phyloP scores from a whole-genome alignment of 306 rosid genomes.

The Echinosophora koreensis region DNA sequence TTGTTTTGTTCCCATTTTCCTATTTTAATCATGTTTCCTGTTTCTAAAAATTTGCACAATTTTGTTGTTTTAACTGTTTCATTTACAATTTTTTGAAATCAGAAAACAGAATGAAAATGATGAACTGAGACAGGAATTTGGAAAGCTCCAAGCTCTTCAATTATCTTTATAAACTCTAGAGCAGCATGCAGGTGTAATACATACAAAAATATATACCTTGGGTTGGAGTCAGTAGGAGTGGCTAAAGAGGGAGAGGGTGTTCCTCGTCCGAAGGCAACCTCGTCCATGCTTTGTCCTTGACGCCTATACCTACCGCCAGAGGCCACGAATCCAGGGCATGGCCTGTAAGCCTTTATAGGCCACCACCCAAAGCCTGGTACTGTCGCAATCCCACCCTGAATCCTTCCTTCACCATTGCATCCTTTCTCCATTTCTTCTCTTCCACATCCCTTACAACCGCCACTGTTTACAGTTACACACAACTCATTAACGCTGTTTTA shows the following conservation, averaged over 20 bases:
- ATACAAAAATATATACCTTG: slow-evolving; percentile 48
- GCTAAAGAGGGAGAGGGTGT: slow-evolving; percentile 38
- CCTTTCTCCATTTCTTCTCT: slow-evolving; percentile 81
- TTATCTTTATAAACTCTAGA: slow-evolving; percentile 2
- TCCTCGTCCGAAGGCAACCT: slow-evolving; percentile 85
- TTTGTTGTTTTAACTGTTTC: too few relatives aligned
- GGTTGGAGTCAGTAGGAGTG: slow-evolving; percentile 41
- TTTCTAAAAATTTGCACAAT: too few relatives aligned
- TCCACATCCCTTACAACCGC: slow-evolving; percentile 92
- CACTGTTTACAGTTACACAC: slow-evolving; percentile 53
- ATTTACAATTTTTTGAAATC: too few relatives aligned
- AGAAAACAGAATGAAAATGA: too few relatives aligned
- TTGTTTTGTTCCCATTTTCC: too few relatives aligned
- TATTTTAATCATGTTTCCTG: too few relatives aligned
- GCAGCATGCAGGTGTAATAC: background rate
- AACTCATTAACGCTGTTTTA: background rate
- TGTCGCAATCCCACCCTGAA: slow-evolving; percentile 96
- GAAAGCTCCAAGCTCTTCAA: slow-evolving; percentile 1
- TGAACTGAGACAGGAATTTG: too few relatives aligned
- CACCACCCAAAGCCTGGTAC: slow-evolving; percentile 99
- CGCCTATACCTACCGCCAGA: slow-evolving; percentile 88
- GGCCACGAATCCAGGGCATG: slow-evolving; percentile 88
- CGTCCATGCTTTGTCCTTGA: slow-evolving; percentile 93
- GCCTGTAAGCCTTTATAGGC: slow-evolving; percentile 98
- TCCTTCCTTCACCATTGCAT: slow-evolving; percentile 95